Evolutionary conservation across 768 basidiomycete species (phyloP).

Genomic region (Boletus reticulatus): DNA sequence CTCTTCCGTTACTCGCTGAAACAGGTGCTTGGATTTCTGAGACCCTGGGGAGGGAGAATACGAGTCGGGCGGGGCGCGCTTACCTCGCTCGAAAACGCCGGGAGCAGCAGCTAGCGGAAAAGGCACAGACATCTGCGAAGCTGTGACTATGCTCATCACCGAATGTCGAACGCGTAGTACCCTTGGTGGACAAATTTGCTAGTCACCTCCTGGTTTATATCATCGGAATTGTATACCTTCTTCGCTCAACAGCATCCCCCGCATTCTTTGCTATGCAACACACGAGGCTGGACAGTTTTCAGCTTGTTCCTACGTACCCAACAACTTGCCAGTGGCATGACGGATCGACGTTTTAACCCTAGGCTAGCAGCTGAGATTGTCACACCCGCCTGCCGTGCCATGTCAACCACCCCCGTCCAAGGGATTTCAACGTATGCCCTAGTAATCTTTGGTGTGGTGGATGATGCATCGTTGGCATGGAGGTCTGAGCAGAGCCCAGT

Average conservation of each 20-base stretch:
- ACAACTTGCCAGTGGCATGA: too few relatives aligned
- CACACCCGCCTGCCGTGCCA: too few relatives aligned
- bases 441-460: too few relatives aligned
- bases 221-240: not conserved
- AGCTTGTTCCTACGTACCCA: too few relatives aligned
- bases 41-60: constrained; percentile 61
- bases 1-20: constrained; percentile 67
- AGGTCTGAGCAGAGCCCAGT: too few relatives aligned
- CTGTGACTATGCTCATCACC: not conserved
- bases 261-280: not conserved
- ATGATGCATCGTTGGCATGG: too few relatives aligned
- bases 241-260: not conserved
- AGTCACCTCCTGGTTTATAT: not conserved
- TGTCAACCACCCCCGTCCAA: too few relatives aligned
- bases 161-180: not conserved
- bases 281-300: not conserved
- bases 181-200: not conserved
- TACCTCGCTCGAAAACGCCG: constrained; percentile 50
- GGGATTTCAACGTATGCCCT: too few relatives aligned
- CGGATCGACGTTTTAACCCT: too few relatives aligned
- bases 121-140: constrained; percentile 5
- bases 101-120: constrained; percentile 27
- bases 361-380: too few relatives aligned
- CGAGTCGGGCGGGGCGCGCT: constrained; percentile 76
- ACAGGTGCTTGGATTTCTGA: constrained; percentile 84